Conservation (phyloP, 169 alveolate species). For the Condylostoma magnum region DNA sequence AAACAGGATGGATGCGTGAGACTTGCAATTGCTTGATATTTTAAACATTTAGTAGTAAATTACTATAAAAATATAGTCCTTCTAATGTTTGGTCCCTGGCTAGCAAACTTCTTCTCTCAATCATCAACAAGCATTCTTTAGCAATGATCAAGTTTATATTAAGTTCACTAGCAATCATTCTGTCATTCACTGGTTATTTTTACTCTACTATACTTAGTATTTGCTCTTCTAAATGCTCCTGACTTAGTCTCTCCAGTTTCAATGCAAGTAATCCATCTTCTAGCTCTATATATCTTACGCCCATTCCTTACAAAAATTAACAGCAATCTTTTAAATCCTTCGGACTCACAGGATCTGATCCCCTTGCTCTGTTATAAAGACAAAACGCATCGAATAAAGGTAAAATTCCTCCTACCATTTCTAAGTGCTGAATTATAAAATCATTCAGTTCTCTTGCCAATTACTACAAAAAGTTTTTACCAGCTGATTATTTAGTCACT, state of each 20-base stretch:
- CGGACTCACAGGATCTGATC: slow-evolving; percentile 61
- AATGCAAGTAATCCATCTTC: neutral
- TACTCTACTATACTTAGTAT: neutral
- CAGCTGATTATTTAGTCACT: slow-evolving; percentile 64
- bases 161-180: neutral
- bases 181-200: neutral
- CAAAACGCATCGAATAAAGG: slow-evolving; percentile 66
- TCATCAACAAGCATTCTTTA: neutral
- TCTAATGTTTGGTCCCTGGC: slow-evolving; percentile 13
- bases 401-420: slow-evolving; percentile 58
- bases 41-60: neutral
- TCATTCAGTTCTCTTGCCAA: slow-evolving; percentile 62
- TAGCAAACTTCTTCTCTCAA: neutral
- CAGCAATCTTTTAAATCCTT: slow-evolving; percentile 60
- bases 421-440: slow-evolving; percentile 40
- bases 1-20: too few relatives aligned
- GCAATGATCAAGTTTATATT: neutral
- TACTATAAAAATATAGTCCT: slow-evolving; percentile 25
- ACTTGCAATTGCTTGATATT: too few relatives aligned
- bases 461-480: slow-evolving; percentile 57
- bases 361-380: slow-evolving; percentile 76
- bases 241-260: neutral
- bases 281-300: too few relatives aligned
- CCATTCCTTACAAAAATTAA: slow-evolving; percentile 9
- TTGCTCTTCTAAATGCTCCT: neutral